phyloP scores from a whole-genome alignment of 805 yeast species.

The Candida nonsorbophila region DNA sequence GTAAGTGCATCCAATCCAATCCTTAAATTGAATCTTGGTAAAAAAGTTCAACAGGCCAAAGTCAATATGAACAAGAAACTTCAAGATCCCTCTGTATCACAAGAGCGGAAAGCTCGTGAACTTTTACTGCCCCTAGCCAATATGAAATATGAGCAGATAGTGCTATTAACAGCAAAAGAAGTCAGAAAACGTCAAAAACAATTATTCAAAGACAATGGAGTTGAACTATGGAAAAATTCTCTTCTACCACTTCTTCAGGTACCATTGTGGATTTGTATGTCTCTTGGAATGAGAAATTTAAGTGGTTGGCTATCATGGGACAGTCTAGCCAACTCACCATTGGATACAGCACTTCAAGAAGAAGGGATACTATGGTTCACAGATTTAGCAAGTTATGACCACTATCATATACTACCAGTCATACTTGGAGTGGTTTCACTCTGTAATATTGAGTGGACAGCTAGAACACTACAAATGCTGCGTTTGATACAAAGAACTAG shows the following conservation, averaged over 20 bases:
- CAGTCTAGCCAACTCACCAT: constrained; percentile 33
- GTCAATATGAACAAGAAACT: constrained; percentile 11
- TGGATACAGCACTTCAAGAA: constrained; percentile 44
- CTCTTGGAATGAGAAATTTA: constrained; percentile 66
- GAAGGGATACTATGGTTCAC: constrained; percentile 61
- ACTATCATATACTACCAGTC: constrained; percentile 60
- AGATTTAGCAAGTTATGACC: constrained; percentile 59
- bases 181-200: constrained; percentile 66
- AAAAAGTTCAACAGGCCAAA: constrained; percentile 36
- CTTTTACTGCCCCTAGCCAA: constrained; percentile 27
- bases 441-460: constrained; percentile 79
- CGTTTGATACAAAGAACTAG: constrained; percentile 35
- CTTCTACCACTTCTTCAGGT: constrained; percentile 75
- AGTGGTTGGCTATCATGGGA: constrained; percentile 62
- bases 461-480: constrained; percentile 54
- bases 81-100: constrained; percentile 9
- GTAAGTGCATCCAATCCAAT: constrained; percentile 74
- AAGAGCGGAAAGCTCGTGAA: constrained; percentile 4
- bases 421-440: constrained; percentile 65
- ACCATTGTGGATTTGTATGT: constrained; percentile 81
- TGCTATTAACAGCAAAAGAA: constrained; percentile 70
- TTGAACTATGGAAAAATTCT: constrained; percentile 78
- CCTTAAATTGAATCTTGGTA: constrained; percentile 51
- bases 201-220: constrained; percentile 60
- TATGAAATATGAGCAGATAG: constrained; percentile 74